These are phyloP conservation scores for Cronartium quercuum DNA, from an alignment of 1,284 basidiomycete species.

Conservation along the genomic window DNA sequence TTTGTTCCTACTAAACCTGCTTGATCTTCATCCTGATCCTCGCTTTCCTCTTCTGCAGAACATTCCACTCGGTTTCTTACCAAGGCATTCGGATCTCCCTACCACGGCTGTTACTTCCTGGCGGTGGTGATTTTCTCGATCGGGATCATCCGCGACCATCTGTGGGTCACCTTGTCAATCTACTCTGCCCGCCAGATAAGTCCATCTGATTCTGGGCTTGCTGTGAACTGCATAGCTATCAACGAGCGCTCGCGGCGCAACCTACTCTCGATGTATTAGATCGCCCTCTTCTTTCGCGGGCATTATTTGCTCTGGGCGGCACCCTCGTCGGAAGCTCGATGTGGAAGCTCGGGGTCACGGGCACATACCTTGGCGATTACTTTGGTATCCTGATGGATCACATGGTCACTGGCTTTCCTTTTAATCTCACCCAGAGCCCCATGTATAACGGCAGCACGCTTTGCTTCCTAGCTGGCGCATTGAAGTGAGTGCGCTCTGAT, in stretches of 20 bases:
- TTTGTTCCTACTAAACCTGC: not conserved
- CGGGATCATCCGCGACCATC: slow-evolving; percentile 44
- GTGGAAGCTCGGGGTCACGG: slow-evolving; percentile 49
- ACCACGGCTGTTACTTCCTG: slow-evolving; percentile 48
- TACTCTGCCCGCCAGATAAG: not conserved
- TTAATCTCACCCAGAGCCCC: slow-evolving; percentile 48
- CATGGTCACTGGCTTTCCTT: slow-evolving; percentile 49
- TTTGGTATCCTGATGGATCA: slow-evolving; percentile 50
- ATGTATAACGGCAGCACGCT: slow-evolving; percentile 49
- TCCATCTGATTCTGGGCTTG: not conserved
- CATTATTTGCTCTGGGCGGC: slow-evolving; percentile 45
- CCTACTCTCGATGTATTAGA: not conserved
- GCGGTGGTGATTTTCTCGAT: slow-evolving; percentile 46
- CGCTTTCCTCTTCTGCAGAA: slow-evolving; percentile 38
- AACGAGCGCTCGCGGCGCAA: slow-evolving; percentile 19
- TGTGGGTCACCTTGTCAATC: slow-evolving; percentile 16
- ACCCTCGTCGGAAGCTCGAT: slow-evolving; percentile 48
- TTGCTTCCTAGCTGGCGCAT: slow-evolving; percentile 42
- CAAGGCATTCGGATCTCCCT: slow-evolving; percentile 43
- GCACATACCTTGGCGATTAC: slow-evolving; percentile 50
- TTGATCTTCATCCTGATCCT: not conserved
- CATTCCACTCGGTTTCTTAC: slow-evolving; percentile 48
- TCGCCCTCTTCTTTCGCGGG: not conserved
- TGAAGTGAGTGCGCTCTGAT: not conserved
- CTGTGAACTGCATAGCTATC: not conserved